Base-by-base conservation (phyloP, 257 asterid species). In the Vinca minor region DNA sequence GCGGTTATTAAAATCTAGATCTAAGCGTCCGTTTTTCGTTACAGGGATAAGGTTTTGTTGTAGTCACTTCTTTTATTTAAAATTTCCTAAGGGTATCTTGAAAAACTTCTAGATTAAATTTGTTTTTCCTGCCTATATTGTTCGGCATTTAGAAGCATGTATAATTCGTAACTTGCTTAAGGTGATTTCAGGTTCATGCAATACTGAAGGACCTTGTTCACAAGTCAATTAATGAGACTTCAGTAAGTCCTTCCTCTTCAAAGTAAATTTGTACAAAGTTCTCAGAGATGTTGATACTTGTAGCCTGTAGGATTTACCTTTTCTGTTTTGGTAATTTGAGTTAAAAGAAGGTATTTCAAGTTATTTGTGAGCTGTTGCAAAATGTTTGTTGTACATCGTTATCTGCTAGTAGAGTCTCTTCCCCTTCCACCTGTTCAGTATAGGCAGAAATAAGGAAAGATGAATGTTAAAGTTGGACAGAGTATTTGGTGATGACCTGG, bases 191-290 rank as follows among this genome's bases (percentile, higher is more conserved):
- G 97, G 97, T 93, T 70, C 99, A 93, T 76, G 92, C 76, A 59
- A 41, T 93, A 74, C 77, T 93, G 75, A 93, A 84, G 85, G 99
- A 93, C 15, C 81, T 93, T 64, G 92, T 93, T 76, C 94, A 84
- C 75, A 93, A 89, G 82, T 79, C 99, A 63, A 80, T 89, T 54
- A 87, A 76, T 65, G 99, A 93, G 83, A 93, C 96, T 56, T 4
- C 69, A 75, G 98, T 79, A 80, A 74, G 94, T 74, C 53, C 69
- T 50, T 42, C 2, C 31, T 32, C 57, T 65, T 21, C 13, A 6
- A 15, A 12, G 49, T 44, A 44, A 44, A 44, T 12, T 3, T 44
- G 48, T 11, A 4, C 48, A 14, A 39, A 53, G 17, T 41, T n/a
- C 35, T 36, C 15, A 8, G 25, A 0, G 38, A 8, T 15, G 38